Conservation (phyloP, 805 yeast genomes). For the Jamesozyma piceae region DNA sequence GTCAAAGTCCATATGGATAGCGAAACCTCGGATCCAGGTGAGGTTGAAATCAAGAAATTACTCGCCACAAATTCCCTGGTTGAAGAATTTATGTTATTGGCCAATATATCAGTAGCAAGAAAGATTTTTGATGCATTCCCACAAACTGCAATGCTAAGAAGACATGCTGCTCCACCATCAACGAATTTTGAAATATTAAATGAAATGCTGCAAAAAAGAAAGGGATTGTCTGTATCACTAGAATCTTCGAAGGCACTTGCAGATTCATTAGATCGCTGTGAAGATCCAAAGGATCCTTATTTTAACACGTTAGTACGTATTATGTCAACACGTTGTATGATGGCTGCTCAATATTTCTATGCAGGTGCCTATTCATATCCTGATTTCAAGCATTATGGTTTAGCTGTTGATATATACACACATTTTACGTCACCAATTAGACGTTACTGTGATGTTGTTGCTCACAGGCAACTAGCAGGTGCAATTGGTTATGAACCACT, state of each 20-base stretch:
- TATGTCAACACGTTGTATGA: constrained; percentile 98
- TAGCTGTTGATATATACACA: constrained; percentile 94
- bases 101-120: constrained; percentile 90
- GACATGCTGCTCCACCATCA: constrained; percentile 96
- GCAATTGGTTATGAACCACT: constrained; percentile 89
- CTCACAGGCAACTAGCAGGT: constrained; percentile 96
- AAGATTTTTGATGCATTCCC: constrained; percentile 90
- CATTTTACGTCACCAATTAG: constrained; percentile 98
- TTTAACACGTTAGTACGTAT: constrained; percentile 90
- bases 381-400: constrained; percentile 92
- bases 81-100: constrained; percentile 96
- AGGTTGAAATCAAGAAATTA: constrained; percentile 81
- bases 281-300: constrained; percentile 73
- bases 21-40: constrained; percentile 94
- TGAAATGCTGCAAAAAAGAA: constrained; percentile 77
- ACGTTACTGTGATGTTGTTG: constrained; percentile 95
- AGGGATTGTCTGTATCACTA: constrained; percentile 62
- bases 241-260: constrained; percentile 89
- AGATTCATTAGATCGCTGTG: constrained; percentile 83
- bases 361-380: constrained; percentile 84
- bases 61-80: constrained; percentile 91
- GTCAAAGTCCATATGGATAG: constrained; percentile 95
- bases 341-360: constrained; percentile 96
- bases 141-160: constrained; percentile 95
- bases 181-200: constrained; percentile 84